Conservation (phyloP, 2,329 filamentous ascomycete species). For the Aspergillus awamori region DNA sequence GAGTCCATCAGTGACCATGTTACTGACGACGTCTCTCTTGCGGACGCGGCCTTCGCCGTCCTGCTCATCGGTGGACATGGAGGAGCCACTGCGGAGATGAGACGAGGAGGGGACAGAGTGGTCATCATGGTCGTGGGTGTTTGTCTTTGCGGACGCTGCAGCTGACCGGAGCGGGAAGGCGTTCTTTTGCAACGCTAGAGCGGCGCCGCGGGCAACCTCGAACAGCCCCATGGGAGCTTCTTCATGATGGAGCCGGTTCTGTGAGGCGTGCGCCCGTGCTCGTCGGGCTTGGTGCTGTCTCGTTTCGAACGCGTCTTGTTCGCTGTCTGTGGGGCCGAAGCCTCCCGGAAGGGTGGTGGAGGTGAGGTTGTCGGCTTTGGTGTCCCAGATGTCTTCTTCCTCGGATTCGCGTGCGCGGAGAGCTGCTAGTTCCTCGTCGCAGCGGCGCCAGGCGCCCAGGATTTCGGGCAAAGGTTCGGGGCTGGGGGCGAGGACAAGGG, state of each 20-base stretch:
- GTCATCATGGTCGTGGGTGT: slow-evolving; percentile 6
- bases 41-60: slow-evolving; percentile 42
- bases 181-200: slow-evolving; percentile 51
- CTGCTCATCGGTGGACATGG: slow-evolving; percentile 19
- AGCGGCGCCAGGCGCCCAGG: slow-evolving; percentile 63
- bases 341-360: slow-evolving; percentile 44
- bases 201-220: slow-evolving; percentile 55
- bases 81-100: slow-evolving; percentile 17
- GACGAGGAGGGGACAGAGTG: slow-evolving; percentile 1
- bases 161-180: slow-evolving; percentile 46
- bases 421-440: slow-evolving; percentile 61
- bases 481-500: slow-evolving; percentile 62
- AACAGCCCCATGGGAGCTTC: slow-evolving; percentile 57
- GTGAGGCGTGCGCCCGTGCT: slow-evolving; percentile 27
- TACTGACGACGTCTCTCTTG: slow-evolving; percentile 61
- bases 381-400: slow-evolving; percentile 62
- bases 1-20: slow-evolving; percentile 64
- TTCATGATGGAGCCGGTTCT: slow-evolving; percentile 35
- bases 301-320: slow-evolving; percentile 51
- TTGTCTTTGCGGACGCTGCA: slow-evolving; percentile 11
- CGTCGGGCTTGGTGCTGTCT: slow-evolving; percentile 43
- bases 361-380: slow-evolving; percentile 51
- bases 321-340: slow-evolving; percentile 47
- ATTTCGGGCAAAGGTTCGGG: slow-evolving; percentile 61
- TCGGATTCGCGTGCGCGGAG: slow-evolving; percentile 58